These are phyloP conservation scores for Pythium sp. DNA, from an alignment of 352 stramenopile genomes.

Conservation along the genomic window DNA sequence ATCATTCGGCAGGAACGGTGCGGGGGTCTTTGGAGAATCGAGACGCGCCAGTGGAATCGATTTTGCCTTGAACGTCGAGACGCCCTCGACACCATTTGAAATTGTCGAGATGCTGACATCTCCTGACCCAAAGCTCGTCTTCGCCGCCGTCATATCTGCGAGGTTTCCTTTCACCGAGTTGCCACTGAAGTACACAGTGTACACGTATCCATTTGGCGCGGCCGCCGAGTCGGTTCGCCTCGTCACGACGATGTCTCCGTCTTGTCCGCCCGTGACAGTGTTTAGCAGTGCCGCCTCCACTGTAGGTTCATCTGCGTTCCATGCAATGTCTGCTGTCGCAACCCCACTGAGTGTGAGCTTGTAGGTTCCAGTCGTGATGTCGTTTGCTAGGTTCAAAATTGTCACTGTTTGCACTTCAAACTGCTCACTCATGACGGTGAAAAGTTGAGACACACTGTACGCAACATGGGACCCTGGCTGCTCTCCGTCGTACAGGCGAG, in stretches of 20 bases:
- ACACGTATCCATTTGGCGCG: conserved; percentile 61
- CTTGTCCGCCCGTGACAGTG: conserved; percentile 3
- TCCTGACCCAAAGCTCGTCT: conserved; percentile 27
- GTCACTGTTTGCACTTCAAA: conserved; percentile 68
- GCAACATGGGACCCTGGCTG: conserved; percentile 36
- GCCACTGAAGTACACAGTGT: conserved; percentile 75
- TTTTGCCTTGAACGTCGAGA: conserved; percentile 27
- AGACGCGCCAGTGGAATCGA: conserved; percentile 53
- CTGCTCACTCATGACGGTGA: conserved; percentile 66
- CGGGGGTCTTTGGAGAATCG: conserved; percentile 20
- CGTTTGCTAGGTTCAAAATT: conserved; percentile 39
- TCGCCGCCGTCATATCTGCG: conserved; percentile 21
- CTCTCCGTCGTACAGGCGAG: conserved; percentile 55
- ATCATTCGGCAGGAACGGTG: conserved; percentile 36
- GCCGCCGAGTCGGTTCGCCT: conserved; percentile 33
- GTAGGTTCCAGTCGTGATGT: conserved; percentile 42
- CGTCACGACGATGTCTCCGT: conserved; percentile 51
- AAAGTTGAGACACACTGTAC: conserved; percentile 63
- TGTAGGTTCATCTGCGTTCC: conserved; percentile 49
- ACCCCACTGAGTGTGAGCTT: conserved; percentile 29
- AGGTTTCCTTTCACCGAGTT: conserved; percentile 38
- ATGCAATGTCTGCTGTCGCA: conserved; percentile 40
- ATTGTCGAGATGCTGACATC: conserved; percentile 32
- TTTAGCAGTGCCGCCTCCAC: conserved; percentile 37
- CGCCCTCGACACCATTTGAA: conserved; percentile 29